Evolutionary conservation across 768 basidiomycete species (phyloP), one percentile per base, ranked within the genome.

Genomic region (Mycena polygramma): DNA sequence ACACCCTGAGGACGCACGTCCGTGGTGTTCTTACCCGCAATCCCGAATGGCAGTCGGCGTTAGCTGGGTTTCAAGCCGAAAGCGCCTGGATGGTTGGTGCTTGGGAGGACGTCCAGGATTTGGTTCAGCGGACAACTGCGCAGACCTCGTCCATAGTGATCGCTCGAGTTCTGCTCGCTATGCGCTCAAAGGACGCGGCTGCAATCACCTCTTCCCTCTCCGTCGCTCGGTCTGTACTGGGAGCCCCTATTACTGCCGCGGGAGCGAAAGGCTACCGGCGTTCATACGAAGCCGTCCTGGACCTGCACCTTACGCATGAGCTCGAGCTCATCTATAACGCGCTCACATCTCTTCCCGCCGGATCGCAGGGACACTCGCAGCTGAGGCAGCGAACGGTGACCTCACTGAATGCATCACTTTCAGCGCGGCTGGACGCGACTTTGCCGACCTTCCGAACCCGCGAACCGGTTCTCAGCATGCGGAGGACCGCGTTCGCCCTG

Each of bases 31-130:
- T 99, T 22, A 92, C 91, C 49, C 90, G 92, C 15, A 90, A 94
- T 77, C 93, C 95, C 0, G 88, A 90, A 60, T 99, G 98, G 97
- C 88, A 92, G 66, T 77, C 84, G 8, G 85, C 87, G 4, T 83
- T 99, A 14, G 89, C 92, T 8, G 91, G 92, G 0, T 98, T 95
- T 77, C 94, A 95, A 74, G 90, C 94, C 14, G 97, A 99, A 82
- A 94, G 96, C 70, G 94, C 95, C 2, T 97, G 96, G 92, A 97
- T 97, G 89, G 92, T 96, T 41, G 94, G 95, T 7, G 95, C 96
- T 73, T 99, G 97, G 96, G 85, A 88, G 3, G 92, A 93, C 59
- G 93, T 99, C 19, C 85, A 89, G 60, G 80, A 81, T 20, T 84
- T 94, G 51, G 86, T 91, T 24, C 82, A 85, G 46, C 82, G 81